These are phyloP conservation scores for Coemansia sp. DNA, from an alignment of 192 early-diverging fungal genomes.

Conservation along the genomic window DNA sequence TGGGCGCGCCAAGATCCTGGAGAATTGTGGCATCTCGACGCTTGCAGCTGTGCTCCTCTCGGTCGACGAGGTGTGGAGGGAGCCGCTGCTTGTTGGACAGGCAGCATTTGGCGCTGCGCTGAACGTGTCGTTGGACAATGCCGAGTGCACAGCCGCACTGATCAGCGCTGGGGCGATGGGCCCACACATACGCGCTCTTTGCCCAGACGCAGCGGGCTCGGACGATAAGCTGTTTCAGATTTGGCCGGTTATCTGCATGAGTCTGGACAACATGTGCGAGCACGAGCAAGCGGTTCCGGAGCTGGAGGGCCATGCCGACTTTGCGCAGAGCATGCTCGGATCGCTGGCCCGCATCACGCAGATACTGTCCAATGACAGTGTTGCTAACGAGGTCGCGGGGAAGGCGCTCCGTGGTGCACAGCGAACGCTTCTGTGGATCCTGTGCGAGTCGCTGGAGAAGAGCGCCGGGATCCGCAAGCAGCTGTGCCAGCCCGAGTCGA, in stretches of 20 bases:
- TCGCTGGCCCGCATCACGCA: constrained; percentile 11
- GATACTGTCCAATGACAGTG: background rate
- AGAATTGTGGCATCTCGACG: constrained; percentile 6
- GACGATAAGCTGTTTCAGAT: background rate
- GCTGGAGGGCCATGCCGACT: constrained; percentile 20
- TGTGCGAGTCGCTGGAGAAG: constrained; percentile 43
- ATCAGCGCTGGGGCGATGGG: constrained; percentile 18
- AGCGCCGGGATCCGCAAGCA: constrained; percentile 24
- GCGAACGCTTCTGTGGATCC: constrained; percentile 40
- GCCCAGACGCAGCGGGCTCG: background rate
- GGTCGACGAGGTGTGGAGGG: constrained; percentile 15
- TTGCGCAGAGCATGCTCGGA: constrained; percentile 13
- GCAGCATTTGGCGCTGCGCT: constrained; percentile 44
- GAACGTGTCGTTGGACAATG: constrained; percentile 34
- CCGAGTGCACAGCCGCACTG: constrained; percentile 18
- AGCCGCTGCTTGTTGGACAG: constrained; percentile 38
- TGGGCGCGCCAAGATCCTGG: constrained; percentile 16
- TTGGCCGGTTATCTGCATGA: constrained; percentile 26
- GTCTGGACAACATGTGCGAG: constrained; percentile 47
- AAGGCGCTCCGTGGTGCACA: constrained; percentile 20
- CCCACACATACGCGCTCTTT: constrained; percentile 18
- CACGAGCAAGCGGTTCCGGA: constrained; percentile 8
- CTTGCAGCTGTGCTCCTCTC: constrained; percentile 11
- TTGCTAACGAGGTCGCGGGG: background rate
- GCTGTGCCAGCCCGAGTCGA: constrained; percentile 28